Base-by-base conservation (phyloP, 768 basidiomycete genomes). In the Suillus discolor region DNA sequence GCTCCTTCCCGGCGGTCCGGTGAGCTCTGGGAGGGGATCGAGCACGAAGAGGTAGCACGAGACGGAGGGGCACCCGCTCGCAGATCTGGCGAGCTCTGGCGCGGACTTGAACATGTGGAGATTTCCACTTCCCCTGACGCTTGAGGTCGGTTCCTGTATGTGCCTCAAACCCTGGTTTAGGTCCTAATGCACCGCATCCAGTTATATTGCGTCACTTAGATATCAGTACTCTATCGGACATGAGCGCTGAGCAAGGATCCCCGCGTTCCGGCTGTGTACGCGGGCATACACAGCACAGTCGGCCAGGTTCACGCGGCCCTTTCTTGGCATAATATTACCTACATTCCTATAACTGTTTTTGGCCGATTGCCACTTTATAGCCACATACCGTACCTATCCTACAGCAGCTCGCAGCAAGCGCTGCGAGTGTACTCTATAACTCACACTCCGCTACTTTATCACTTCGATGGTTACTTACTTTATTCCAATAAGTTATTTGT, bases 61-160 rank as follows among this genome's bases (percentile, higher is more conserved):
- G 49, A 49, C 49, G 49, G 47, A 23, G 5, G 12, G 0, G 38
- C 25, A 7, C 25, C 39, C 9, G 11, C 38, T 11, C 57, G 57
- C 25, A 39, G 57, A 59, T 59, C 57, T 6, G 57, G 57, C 16
- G 57, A 41, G 25, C 57, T 59, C 39, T 59, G 57, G 57, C 57
- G 36, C n/a, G 57, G 57, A 12, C 39, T 60, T 16, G 57, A 60
- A 60, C 57, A 60, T 28, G 57, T 12, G 25, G 57, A 42, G 18
- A 16, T 60, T 31, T 42, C 59, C 59, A 12, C 41, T 20, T 60
- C 59, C 2, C 15, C 39, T 42, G 54, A 55, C 6, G 18, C 41
- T 20, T 42, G 16, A 60, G 59, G 59, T 60, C 25, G 42, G 59
- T 60, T 31, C 59, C 41, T 31, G 59, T 42, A 20, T 42, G 57